Percentiles rank a stretch among this genome's conserved stretches.
Evolutionary conservation across 495 filamentous ascomycete species (phyloP).

Genomic region (Neurospora intermedia): DNA sequence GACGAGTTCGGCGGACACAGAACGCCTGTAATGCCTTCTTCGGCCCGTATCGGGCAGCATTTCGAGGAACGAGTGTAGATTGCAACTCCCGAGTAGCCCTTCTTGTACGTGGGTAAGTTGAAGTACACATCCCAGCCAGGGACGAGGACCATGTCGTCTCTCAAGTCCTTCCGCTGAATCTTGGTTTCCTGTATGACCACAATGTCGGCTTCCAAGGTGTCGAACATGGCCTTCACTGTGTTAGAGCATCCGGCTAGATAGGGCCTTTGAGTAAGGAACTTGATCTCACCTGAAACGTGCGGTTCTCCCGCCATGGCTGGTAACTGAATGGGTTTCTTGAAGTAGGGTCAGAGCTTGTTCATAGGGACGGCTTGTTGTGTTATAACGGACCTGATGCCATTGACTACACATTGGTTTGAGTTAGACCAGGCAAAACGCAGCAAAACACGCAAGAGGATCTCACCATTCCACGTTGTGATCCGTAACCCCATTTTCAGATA

Average conservation of each 20-base stretch:
- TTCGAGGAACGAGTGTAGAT: conserved; percentile 87
- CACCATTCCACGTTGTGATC: conserved; percentile 89
- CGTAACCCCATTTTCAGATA: conserved; percentile 53
- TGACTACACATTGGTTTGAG: conserved; percentile 45
- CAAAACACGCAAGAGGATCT: conserved; percentile 17
- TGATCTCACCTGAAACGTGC: conserved; percentile 53
- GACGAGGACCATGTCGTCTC: conserved; percentile 92
- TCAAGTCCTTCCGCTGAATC: conserved; percentile 87
- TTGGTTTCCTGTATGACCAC: conserved; percentile 93
- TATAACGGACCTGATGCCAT: conserved; percentile 69
- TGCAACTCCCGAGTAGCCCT: conserved; percentile 95
- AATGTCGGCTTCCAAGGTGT: conserved; percentile 86
- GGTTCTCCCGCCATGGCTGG: conserved; percentile 83
- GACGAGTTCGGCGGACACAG: conserved; percentile 67
- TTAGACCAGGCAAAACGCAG: not conserved
- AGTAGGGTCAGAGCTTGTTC: conserved; percentile 1
- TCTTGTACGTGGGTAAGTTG: conserved; percentile 84
- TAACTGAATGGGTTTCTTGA: conserved; percentile 85
- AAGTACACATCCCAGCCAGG: conserved; percentile 97
- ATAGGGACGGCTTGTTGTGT: not conserved
- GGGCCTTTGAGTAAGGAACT: not conserved
- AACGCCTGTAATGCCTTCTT: conserved; percentile 84
- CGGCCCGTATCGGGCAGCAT: conserved; percentile 80
- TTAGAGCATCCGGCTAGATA: not conserved
- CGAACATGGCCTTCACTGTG: conserved; percentile 61